These are phyloP conservation scores for Silene vulgaris DNA, from an alignment of 179 eudicot species.

Conservation along the genomic window DNA sequence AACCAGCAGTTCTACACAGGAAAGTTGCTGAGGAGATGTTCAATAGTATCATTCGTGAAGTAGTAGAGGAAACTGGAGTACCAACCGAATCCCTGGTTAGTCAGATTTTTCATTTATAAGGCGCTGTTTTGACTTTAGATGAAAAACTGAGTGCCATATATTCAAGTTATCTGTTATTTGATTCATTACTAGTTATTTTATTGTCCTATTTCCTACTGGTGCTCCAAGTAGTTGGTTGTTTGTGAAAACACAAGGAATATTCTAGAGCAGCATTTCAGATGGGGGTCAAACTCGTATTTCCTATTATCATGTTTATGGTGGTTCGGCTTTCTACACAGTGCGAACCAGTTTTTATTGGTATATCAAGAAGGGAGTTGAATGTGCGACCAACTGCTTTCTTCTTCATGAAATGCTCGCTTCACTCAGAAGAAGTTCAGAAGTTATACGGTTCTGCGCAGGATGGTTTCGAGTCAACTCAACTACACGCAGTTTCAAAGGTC, in stretches of 20 bases:
- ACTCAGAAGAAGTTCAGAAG: slow-evolving; percentile 62
- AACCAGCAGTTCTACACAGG: slow-evolving; percentile 29
- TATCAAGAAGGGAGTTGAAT: slow-evolving; percentile 74
- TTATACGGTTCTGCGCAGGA: slow-evolving; percentile 71
- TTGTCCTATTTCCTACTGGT: background rate
- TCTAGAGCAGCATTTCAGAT: background rate
- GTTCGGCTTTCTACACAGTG: slow-evolving; percentile 36
- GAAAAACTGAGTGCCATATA: background rate
- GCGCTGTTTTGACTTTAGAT: background rate
- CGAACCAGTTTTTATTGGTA: slow-evolving; percentile 64
- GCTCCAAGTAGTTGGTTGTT: background rate
- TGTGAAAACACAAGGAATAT: background rate
- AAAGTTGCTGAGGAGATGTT: slow-evolving; percentile 83
- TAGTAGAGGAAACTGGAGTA: slow-evolving; percentile 92
- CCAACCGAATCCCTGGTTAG: slow-evolving; percentile 66
- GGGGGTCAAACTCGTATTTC: background rate
- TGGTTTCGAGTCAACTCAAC: slow-evolving; percentile 85
- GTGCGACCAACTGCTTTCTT: slow-evolving; percentile 91
- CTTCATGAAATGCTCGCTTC: slow-evolving; percentile 71
- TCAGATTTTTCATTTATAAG: slow-evolving; percentile 14
- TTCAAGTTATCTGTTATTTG: background rate
- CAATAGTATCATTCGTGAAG: slow-evolving; percentile 83
- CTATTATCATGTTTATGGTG: slow-evolving; percentile 11
- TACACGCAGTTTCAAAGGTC: slow-evolving; percentile 66
- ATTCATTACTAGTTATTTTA: background rate